A percentile compares a stretch with the other conserved stretches of the same genome.
Evolutionary conservation across 169 alveolate genomes (phyloP).

Genomic region (Blepharisma undulans): DNA sequence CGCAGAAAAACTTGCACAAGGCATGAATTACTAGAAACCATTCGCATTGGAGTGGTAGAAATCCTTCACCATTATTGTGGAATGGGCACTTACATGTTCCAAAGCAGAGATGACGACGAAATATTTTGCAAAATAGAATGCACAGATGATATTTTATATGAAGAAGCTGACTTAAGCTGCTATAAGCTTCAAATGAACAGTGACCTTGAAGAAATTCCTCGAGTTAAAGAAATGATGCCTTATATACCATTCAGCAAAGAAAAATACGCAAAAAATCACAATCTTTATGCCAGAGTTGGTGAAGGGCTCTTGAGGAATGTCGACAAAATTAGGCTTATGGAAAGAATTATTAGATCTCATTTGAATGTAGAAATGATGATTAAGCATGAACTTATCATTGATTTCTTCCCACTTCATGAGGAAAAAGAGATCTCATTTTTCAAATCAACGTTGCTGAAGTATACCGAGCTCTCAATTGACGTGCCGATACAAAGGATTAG

Average conservation of each 20-base stretch:
- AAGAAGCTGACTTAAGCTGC: background rate
- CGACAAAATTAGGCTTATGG: slow-evolving; percentile 38
- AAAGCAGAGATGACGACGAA: slow-evolving; percentile 39
- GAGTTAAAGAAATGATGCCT: slow-evolving; percentile 24
- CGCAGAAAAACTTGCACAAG: background rate
- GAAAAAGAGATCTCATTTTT: slow-evolving; percentile 18
- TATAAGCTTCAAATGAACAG: background rate
- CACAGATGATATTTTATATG: background rate
- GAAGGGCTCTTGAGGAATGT: slow-evolving; percentile 18
- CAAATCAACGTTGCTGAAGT: background rate
- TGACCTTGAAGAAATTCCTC: background rate
- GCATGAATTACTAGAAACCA: background rate
- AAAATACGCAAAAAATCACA: background rate
- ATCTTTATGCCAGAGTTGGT: background rate
- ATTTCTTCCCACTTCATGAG: slow-evolving; percentile 34
- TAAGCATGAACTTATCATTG: background rate
- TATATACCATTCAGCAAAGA: background rate
- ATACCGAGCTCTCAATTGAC: background rate
- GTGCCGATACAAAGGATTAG: slow-evolving; percentile 35
- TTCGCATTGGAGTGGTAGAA: slow-evolving; percentile 10
- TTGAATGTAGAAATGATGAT: background rate
- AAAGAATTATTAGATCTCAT: background rate
- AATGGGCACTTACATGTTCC: slow-evolving; percentile 21
- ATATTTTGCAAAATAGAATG: slow-evolving; percentile 1
- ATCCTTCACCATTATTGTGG: slow-evolving; percentile 28